Conservation (phyloP, 371 early-diverging fungal genomes). For the Dentiscutata heterogama region DNA sequence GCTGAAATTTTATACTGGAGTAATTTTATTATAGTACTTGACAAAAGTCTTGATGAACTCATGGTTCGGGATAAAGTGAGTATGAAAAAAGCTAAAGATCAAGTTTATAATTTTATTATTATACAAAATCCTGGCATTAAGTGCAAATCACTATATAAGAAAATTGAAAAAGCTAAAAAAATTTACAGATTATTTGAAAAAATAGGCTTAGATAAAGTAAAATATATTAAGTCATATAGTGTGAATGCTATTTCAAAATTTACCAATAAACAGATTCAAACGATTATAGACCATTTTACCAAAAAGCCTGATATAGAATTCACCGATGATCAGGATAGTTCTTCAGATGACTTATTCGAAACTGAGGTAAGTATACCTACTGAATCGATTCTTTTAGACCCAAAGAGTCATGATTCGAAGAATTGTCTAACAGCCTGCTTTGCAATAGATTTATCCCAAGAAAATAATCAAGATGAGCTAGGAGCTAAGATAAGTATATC, state of each 20-base stretch:
- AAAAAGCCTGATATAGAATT: slow-evolving; percentile 38
- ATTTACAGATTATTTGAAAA: too few relatives aligned
- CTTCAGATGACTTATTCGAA: slow-evolving; percentile 2
- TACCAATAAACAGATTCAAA: slow-evolving; percentile 36
- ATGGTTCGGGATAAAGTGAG: not conserved
- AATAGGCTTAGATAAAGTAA: slow-evolving; percentile 37
- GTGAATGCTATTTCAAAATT: slow-evolving; percentile 41
- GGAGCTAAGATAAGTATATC: too few relatives aligned
- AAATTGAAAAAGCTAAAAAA: too few relatives aligned
- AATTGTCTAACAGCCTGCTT: too few relatives aligned
- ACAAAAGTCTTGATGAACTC: slow-evolving; percentile 27
- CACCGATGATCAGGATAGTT: slow-evolving; percentile 22
- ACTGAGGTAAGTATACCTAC: slow-evolving; percentile 23
- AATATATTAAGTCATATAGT: slow-evolving; percentile 41
- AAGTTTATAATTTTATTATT: too few relatives aligned
- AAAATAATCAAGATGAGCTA: slow-evolving; percentile 27
- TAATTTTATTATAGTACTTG: slow-evolving; percentile 33
- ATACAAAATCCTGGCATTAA: slow-evolving; percentile 9
- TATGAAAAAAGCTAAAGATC: slow-evolving; percentile 37
- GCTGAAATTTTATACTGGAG: slow-evolving; percentile 37
- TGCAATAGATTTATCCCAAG: slow-evolving; percentile 26
- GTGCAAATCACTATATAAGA: not conserved
- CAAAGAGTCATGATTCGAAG: too few relatives aligned
- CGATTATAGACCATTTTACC: slow-evolving; percentile 34
- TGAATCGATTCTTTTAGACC: slow-evolving; percentile 21